These are phyloP conservation scores for Sphagnum tenellum DNA, from an alignment of 225 moss, liverwort and hornwort genomes.

Conservation along the genomic window DNA sequence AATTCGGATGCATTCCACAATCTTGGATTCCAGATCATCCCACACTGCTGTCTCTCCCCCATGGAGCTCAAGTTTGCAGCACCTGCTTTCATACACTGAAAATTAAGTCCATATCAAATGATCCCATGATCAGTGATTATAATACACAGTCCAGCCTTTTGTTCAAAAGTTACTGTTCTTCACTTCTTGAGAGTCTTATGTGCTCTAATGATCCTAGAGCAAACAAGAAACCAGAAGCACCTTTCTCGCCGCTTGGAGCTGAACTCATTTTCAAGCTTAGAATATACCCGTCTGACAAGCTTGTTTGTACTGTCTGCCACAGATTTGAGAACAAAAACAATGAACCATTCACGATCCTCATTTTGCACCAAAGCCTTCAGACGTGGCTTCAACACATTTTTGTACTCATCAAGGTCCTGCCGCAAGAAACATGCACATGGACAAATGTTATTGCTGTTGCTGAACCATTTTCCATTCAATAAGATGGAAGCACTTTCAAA, in stretches of 20 bases:
- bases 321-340: conserved; percentile 82
- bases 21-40: conserved; percentile 90
- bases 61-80: conserved; percentile 84
- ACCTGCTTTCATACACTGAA: conserved; percentile 28
- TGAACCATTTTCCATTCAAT: too few species aligned
- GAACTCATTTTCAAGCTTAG: conserved; percentile 84
- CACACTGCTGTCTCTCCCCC: conserved; percentile 57
- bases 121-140: too few species aligned
- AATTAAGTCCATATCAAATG: background rate
- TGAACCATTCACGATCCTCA: conserved; percentile 99
- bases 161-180: too few species aligned
- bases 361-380: conserved; percentile 86
- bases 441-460: too few species aligned
- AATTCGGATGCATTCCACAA: conserved; percentile 83
- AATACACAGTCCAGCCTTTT: too few species aligned
- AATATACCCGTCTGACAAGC: conserved; percentile 70
- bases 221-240: conserved; percentile 14
- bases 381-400: conserved; percentile 79
- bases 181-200: too few species aligned
- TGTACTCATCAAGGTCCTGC: conserved; percentile 98
- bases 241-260: conserved; percentile 94
- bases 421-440: too few species aligned
- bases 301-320: conserved; percentile 59
- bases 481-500: too few species aligned
- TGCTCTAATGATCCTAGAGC: too few species aligned